Evolutionary conservation across 108 stramenopile genomes (phyloP), one percentile per base, ranked within the genome.

Genomic region (Pelagomonas calceolata): DNA sequence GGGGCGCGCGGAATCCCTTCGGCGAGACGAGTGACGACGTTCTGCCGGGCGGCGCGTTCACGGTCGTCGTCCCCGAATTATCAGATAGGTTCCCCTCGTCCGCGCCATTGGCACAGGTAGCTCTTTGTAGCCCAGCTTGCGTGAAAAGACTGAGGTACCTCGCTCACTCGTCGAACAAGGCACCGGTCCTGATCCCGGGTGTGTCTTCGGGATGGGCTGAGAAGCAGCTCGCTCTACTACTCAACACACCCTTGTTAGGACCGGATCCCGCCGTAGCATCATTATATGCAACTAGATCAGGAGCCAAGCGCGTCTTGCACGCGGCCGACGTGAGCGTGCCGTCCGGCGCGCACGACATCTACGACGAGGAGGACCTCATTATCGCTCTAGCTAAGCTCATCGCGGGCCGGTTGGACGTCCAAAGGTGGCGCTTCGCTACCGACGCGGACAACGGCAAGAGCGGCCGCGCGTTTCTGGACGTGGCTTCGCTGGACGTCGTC

Each of bases 281-380:
- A 15, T 39, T 71, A 12, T 63, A 76, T 29, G 31, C 36, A 17
- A 70, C 79, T 4, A 46, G 75, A 30, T 79, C 79, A n/a, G 74
- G 71, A 63, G 36, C 67, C 12, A 83, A 83, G 72, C 73, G 74
- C 30, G 44, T 76, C 14, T 76, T 83, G 37, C 74, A 70, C 35
- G 75, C 75, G 30, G 73, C 75, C 17, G 79, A 78, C 44, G 79
- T 81, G 34, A 63, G 31, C 71, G 65, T 81, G n/a, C 82, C 81
- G 14, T 39, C 76, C 12, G 82, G 82, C 32, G 80, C 81, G 26
- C 82, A 83, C 67, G 82, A 83, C 60, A 79, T 83, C 43, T 80
- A 79, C 39, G 68, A 69, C 45, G 78, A 76, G 60, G 82, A 83
- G 34, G 82, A 83, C 75, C 64, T 83, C 33, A 36, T 76, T 39